These are phyloP conservation scores for Wickerhamomyces bovis DNA, from an alignment of 805 yeast species.

Conservation along the genomic window DNA sequence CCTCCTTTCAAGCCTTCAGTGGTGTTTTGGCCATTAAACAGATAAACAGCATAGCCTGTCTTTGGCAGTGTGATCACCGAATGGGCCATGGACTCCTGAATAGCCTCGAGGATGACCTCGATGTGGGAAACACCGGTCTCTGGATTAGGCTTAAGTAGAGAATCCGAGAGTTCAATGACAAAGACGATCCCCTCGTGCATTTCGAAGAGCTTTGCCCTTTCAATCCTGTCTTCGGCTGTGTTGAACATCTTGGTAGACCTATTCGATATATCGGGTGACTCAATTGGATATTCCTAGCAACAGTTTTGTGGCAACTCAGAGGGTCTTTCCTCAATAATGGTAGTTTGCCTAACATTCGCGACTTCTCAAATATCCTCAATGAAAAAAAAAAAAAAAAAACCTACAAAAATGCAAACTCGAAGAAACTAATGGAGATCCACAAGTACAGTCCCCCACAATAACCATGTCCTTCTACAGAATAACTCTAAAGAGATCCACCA, in stretches of 20 bases:
- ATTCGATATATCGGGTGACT: not conserved
- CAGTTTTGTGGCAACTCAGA: too few relatives aligned
- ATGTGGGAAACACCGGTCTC: constrained; percentile 36
- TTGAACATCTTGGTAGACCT: not conserved
- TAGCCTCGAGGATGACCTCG: constrained; percentile 46
- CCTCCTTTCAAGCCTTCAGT: constrained; percentile 33
- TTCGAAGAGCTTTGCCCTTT: constrained; percentile 27
- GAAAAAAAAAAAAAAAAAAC: too few relatives aligned
- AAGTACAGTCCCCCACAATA: not conserved
- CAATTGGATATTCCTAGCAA: not conserved
- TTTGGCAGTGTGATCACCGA: constrained; percentile 58
- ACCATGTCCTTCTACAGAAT: constrained; percentile 51
- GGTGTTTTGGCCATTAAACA: constrained; percentile 43
- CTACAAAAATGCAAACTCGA: too few relatives aligned
- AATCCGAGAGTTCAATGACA: constrained; percentile 50
- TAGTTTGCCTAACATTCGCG: too few relatives aligned
- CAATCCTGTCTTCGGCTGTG: constrained; percentile 2
- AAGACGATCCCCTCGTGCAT: constrained; percentile 60
- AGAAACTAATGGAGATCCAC: too few relatives aligned
- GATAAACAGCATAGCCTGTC: constrained; percentile 71
- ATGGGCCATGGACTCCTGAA: constrained; percentile 58
- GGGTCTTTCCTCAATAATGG: too few relatives aligned
- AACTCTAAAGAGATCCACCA: constrained; percentile 73
- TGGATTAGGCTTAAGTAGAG: constrained; percentile 36
- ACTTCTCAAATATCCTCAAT: too few relatives aligned